These are phyloP conservation scores for Nissolia schottii DNA, from an alignment of 306 rosid genomes.

Conservation along the genomic window DNA sequence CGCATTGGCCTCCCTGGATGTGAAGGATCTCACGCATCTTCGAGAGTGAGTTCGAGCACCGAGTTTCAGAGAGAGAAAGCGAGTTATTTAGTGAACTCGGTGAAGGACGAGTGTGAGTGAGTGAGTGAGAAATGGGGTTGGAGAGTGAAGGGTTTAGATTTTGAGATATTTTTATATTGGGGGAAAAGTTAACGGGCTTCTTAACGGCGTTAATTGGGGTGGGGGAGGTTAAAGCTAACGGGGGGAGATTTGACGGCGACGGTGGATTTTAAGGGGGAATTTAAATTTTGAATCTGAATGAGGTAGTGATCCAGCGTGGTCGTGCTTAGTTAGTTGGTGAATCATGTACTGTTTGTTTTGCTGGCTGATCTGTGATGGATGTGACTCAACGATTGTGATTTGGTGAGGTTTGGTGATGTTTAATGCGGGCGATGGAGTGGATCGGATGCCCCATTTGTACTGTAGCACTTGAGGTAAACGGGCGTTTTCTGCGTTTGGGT, in stretches of 20 bases:
- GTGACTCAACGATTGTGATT: neutral
- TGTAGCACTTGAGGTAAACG: neutral
- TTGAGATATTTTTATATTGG: constrained; percentile 16
- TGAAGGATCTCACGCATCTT: constrained; percentile 68
- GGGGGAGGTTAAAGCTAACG: neutral
- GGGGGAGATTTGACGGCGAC: neutral
- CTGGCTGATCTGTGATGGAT: neutral
- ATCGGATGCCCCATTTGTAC: too few species aligned
- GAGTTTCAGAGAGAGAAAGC: neutral
- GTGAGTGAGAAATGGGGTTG: neutral
- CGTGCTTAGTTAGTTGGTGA: too few species aligned
- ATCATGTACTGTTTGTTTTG: neutral
- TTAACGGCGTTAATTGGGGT: constrained; percentile 18
- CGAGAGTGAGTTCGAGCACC: neutral
- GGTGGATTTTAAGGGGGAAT: constrained; percentile 34
- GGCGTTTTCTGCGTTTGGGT: neutral
- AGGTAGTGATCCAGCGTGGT: neutral
- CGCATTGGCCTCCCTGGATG: constrained; percentile 67
- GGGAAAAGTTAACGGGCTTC: constrained; percentile 13
- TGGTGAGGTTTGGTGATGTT: neutral
- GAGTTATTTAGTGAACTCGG: too few species aligned
- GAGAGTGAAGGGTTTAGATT: neutral
- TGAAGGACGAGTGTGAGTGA: too few species aligned
- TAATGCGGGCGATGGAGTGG: neutral
- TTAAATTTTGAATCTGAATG: constrained; percentile 20